phyloP scores from a whole-genome alignment of 1,284 basidiomycete genomes.

The Vanrija sp. region DNA sequence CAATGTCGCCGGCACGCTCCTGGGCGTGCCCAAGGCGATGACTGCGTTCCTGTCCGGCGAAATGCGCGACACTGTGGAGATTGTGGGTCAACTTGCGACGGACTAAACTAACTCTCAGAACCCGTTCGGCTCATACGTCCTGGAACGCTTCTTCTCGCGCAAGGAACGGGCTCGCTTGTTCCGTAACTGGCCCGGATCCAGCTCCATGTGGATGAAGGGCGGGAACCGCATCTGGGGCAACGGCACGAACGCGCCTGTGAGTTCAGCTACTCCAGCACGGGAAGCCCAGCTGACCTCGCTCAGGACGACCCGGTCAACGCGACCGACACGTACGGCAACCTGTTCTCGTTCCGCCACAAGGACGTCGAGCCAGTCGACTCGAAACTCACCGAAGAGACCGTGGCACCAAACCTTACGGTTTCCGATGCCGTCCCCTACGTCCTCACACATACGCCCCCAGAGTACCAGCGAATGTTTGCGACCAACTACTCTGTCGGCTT shows the following conservation, averaged over 20 bases:
- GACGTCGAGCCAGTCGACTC: constrained; percentile 27
- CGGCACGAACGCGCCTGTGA: constrained; percentile 39
- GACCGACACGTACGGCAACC: constrained; percentile 69
- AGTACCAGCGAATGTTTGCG: constrained; percentile 86
- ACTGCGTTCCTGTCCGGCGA: constrained; percentile 88
- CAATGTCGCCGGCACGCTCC: constrained; percentile 80
- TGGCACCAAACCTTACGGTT: constrained; percentile 72
- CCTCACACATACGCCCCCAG: constrained; percentile 72
- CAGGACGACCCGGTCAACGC: constrained; percentile 67
- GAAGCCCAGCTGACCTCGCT: constrained; percentile 24
- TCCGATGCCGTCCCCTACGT: constrained; percentile 74
- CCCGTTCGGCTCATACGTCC: constrained; percentile 54
- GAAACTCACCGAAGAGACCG: constrained; percentile 41
- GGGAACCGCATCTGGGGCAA: constrained; percentile 90
- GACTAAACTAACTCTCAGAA: constrained; percentile 40
- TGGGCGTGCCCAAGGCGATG: constrained; percentile 83
- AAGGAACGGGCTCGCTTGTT: constrained; percentile 87
- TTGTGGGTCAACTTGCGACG: constrained; percentile 27
- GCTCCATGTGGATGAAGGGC: constrained; percentile 91
- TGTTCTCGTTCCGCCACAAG: constrained; percentile 70
- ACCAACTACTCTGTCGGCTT: constrained; percentile 92
- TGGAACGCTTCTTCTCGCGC: constrained; percentile 76
- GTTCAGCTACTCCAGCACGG: constrained; percentile 45
- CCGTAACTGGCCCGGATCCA: constrained; percentile 90
- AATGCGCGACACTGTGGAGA: constrained; percentile 92